Base-by-base conservation (phyloP, 306 rosid species). In the Cicer arietinum region DNA sequence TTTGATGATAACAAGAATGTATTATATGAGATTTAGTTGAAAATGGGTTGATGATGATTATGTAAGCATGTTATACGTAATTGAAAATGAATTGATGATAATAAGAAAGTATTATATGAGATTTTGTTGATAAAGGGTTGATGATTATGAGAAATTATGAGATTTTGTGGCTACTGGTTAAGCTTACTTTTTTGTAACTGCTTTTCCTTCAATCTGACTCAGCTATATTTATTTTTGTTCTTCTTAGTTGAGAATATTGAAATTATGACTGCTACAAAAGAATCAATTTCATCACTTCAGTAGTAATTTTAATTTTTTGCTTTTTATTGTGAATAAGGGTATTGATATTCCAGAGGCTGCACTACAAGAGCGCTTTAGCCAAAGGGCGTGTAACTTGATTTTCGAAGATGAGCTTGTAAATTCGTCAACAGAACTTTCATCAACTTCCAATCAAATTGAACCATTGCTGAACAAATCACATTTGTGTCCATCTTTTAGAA, bases 271-370 rank as follows among this genome's bases (percentile, higher is more conserved):
- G 7, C 43, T 66, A 0, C 67, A 81, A 64, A 76, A 16, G 20
- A 64, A 54, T 47, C 62, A 10, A 44, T 39, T 76, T 51, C 12
- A 54, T 47, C 2, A 41, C 22, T 37, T 45, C 1, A 13, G n/a
- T 14, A 2, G 39, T 13, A 7, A 58, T 17, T 65, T 8, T 16
- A 30, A 30, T 0, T 75, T 70, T 65, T 41, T 57, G 43, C 16
- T 44, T 61, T 69, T 71, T 58, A 4, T 42, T 71, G 75, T 75
- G 74, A 64, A 44, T 69, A 70, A 89, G 94, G 89, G 69, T 79
- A 60, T 73, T 85, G 86, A 89, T 78, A 82, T 91, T 83, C 97
- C 90, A 4, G 93, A 88, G 83, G 90, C 85, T 53, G 14, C 52
- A 57, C 82, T 91, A 72, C 90, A 87, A 4, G 86, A 82, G 75